A percentile compares a stretch with the other conserved stretches of the same genome.
These are phyloP conservation scores for Albatrellus ellisii DNA, from an alignment of 768 basidiomycete species.

Conservation along the genomic window DNA sequence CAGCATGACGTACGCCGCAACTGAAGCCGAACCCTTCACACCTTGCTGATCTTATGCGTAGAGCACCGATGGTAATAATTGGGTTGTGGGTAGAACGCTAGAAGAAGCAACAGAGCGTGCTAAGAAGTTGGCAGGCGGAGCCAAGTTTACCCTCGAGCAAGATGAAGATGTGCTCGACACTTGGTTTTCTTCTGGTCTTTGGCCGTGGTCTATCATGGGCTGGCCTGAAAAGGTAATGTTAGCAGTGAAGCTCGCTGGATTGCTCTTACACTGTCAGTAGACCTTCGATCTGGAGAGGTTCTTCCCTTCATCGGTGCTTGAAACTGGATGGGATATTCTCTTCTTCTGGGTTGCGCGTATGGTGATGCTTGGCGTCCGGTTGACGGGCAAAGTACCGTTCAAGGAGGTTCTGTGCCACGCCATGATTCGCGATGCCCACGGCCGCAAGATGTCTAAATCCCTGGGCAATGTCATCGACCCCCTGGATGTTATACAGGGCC, in stretches of 20 bases:
- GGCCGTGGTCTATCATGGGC: conserved; percentile 96
- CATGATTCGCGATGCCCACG: conserved; percentile 98
- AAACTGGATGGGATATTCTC: conserved; percentile 99
- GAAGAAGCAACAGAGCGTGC: conserved; percentile 74
- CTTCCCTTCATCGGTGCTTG: conserved; percentile 84
- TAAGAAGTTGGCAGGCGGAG: conserved; percentile 50
- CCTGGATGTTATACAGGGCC: conserved; percentile 84
- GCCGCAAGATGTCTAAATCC: conserved; percentile 98
- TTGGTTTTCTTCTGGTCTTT: conserved; percentile 96
- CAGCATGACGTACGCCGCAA: conserved; percentile 43
- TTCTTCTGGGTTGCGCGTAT: conserved; percentile 99
- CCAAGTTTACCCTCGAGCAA: conserved; percentile 67
- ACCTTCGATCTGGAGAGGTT: conserved; percentile 67
- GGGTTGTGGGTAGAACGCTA: conserved; percentile 79
- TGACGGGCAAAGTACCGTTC: conserved; percentile 90
- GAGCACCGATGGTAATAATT: conserved; percentile 61
- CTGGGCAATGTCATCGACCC: conserved; percentile 98
- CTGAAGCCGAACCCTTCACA: no score
- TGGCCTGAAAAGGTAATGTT: conserved; percentile 81
- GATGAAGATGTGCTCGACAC: conserved; percentile 98
- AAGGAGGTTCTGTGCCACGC: conserved; percentile 94
- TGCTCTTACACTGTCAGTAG: conserved; percentile 24
- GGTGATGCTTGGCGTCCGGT: conserved; percentile 82
- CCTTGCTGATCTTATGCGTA: conserved; percentile 17
- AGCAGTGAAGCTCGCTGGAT: background rate